Evolutionary conservation across 257 asterid genomes (phyloP).

Genomic region (Przewalskia tangutica): DNA sequence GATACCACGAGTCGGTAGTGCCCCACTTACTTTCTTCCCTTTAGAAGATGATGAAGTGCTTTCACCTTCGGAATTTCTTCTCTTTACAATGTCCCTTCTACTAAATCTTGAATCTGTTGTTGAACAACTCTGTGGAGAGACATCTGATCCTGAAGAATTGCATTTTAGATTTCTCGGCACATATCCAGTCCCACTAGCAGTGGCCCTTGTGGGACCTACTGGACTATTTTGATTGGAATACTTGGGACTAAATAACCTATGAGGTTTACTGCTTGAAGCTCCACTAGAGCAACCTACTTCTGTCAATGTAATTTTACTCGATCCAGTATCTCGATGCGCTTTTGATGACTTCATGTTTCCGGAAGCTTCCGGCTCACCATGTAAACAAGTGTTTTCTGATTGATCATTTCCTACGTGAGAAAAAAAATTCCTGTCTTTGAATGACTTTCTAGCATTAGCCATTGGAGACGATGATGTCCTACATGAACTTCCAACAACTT

Average conservation of each 20-base stretch:
- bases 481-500: conserved; percentile 27
- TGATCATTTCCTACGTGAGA: conserved; percentile 22
- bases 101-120: conserved; percentile 28
- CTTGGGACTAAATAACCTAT: neutral
- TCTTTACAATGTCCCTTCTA: conserved; percentile 18
- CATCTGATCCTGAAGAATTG: conserved; percentile 36
- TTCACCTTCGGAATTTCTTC: conserved; percentile 42
- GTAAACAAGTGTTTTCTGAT: conserved; percentile 26
- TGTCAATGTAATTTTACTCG: conserved; percentile 15
- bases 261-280: conserved; percentile 17
- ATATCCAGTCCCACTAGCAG: conserved; percentile 19
- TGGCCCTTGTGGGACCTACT: conserved; percentile 10
- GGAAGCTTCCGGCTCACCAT: conserved; percentile 16
- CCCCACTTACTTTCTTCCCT: conserved; percentile 23
- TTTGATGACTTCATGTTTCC: conserved; percentile 10
- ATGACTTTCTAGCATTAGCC: conserved; percentile 14
- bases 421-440: conserved; percentile 19
- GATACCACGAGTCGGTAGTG: conserved; percentile 28
- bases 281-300: conserved; percentile 31
- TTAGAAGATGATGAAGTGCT: conserved; percentile 32
- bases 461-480: conserved; percentile 8
- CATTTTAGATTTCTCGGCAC: conserved; percentile 37
- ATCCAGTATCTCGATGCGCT: conserved; percentile 6
- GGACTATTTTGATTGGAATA: neutral
- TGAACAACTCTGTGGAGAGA: conserved; percentile 15